Conservation (phyloP, 208 protist genomes). For the Polymyxa betae region DNA sequence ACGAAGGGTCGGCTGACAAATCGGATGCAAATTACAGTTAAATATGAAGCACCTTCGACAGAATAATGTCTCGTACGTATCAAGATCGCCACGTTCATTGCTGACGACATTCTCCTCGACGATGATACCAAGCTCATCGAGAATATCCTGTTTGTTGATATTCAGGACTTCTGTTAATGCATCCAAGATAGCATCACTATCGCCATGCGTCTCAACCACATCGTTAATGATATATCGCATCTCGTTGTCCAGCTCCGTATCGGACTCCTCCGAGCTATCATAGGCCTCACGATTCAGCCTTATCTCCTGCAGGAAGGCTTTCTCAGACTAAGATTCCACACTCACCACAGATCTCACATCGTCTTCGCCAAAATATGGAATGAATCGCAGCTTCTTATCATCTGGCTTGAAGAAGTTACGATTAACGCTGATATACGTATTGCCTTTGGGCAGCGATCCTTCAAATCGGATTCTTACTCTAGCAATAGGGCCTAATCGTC, state of each 20-base stretch:
- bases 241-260: slow-evolving; percentile 19
- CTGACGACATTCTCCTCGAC: not conserved
- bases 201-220: not conserved
- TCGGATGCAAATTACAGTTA: slow-evolving; percentile 14
- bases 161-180: not conserved
- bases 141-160: not conserved
- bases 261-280: not conserved
- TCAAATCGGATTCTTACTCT: too few relatives aligned
- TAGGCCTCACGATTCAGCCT: not conserved
- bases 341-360: not conserved
- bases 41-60: slow-evolving; percentile 10
- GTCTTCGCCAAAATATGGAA: slow-evolving; percentile 54
- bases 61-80: slow-evolving; percentile 23
- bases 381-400: slow-evolving; percentile 1
- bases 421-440: not conserved
- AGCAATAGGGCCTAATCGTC: too few relatives aligned
- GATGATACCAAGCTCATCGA: not conserved
- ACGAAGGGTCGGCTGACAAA: not conserved
- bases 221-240: not conserved
- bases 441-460: not conserved
- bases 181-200: not conserved
- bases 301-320: not conserved
- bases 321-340: not conserved
- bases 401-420: slow-evolving; percentile 34
- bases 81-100: not conserved